Evolutionary conservation across 2,329 filamentous ascomycete genomes (phyloP).

Genomic region (Colletotrichum endophyticum): DNA sequence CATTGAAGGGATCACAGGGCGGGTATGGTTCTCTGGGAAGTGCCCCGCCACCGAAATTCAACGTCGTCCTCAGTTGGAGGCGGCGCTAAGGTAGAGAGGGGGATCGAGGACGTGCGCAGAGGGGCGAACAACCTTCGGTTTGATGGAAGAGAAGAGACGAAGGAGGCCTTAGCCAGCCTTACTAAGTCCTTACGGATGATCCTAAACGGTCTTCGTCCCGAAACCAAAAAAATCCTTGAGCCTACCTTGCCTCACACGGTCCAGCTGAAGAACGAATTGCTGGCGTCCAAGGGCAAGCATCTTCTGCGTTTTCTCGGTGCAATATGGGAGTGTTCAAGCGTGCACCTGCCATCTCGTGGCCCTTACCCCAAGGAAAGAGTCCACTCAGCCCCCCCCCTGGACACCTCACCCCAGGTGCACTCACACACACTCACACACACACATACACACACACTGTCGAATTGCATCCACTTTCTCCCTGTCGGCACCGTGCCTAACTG

Average conservation of each 20-base stretch:
- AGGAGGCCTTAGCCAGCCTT: background rate
- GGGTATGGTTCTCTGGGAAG: background rate
- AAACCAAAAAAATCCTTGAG: background rate
- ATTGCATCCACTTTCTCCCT: background rate
- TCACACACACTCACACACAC: background rate
- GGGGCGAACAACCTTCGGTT: background rate
- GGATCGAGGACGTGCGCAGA: background rate
- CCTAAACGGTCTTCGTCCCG: background rate
- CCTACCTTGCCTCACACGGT: background rate
- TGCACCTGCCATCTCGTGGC: background rate
- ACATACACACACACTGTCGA: background rate
- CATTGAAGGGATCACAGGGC: background rate
- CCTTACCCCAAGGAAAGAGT: background rate
- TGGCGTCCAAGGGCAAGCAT: background rate
- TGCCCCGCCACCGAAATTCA: background rate
- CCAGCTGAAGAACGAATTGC: background rate
- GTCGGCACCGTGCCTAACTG: conserved; percentile 10
- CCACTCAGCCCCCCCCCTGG: background rate
- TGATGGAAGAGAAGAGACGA: background rate
- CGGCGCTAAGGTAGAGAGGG: background rate
- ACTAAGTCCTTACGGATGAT: background rate
- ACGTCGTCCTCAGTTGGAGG: background rate
- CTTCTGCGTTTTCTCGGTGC: background rate
- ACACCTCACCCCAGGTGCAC: background rate
- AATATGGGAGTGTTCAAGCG: background rate